Evolutionary conservation across 2,329 filamentous ascomycete species (phyloP), one percentile per base, ranked within the genome.

Genomic region (Claviceps sp.): DNA sequence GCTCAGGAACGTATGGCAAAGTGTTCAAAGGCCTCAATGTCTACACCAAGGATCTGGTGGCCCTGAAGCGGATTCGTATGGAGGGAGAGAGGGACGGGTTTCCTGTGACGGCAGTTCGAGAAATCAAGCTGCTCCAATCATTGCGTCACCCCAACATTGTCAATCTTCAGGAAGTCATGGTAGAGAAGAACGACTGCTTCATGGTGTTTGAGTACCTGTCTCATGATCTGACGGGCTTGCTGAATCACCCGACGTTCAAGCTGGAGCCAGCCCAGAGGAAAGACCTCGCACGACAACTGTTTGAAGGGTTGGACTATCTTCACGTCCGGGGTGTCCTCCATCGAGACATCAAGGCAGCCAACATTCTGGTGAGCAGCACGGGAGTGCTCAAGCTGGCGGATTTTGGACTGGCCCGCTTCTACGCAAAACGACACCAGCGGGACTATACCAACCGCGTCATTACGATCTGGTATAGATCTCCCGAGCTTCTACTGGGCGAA

Each of bases 141-240:
- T 74, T 95, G 22, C 83, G 84, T 56, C 88, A 95, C 61, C 71
- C 76, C 54, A 95, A 94, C 61, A 83, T 95, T 49, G 88, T 95
- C 53, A 82, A 83, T 42, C 72, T 95, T 17, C 81, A 87, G 58
- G 89, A 95, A 69, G 88, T 94, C 58, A 98, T 98, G 93, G 93
- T 98, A 2, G 93, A 98, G 70, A 87, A 85, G 64, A 97, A 97
- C 59, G 90, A 97, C 68, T 98, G 93, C 67, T 98, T 95, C 69
- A 98, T 98, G 93, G 93, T 98, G 3, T 98, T 98, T 58, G 93
- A 98, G 66, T 98, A 98, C 64, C 77, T 97, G 37, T 91, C 93
- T 1, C 93, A 98, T 65, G 93, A 98, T 66, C 73, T 98, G 55
- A 98, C 93, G 2, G 93, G 93, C 14, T 74, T 98, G 37, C 80